Evolutionary conservation across 257 asterid genomes (phyloP), one percentile per base, ranked within the genome.

Genomic region (Nicotiana undulata): DNA sequence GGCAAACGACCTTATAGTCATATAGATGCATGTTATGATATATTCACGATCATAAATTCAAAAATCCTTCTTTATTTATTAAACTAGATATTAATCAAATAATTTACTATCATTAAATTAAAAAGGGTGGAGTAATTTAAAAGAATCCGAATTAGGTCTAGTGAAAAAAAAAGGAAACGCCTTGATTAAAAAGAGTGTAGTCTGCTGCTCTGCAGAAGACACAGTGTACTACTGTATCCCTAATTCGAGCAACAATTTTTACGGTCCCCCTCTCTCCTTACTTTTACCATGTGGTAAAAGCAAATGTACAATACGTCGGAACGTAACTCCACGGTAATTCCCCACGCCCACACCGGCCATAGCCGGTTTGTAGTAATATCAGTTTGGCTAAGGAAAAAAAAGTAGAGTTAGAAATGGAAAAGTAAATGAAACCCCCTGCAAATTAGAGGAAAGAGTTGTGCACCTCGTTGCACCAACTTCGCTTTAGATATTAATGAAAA

Each of bases 361-460:
- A 34, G 29, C 76, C 55, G 20, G 76, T 34, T 51, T 15, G 1
- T 51, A 51, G 56, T 51, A 49, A 40, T 26, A 61, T 78, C 82
- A 70, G 75, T 46, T 70, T 78, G 59, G 84, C 74, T 53, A 76
- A 55, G 84, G 78, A 84, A 64, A 28, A 84, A 51, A 74, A 4
- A 29, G 32, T 75, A 52, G 82, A 77, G 32, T 80, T 85, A 51
- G 56, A 51, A 51, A 51, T 51, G 56, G 56, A 15, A 51, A 51
- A 51, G 56, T 13, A 51, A 13, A 51, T 13, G 56, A 51, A 51
- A 51, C 18, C 18, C 17, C 56, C 13, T 51, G 56, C 56, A 40
- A 51, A 51, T 12, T 51, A 51, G 17, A 51, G 18, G 56, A 51
- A 51, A 51, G 17, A 83, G 83, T 83, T 88, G 87, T 85, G 85